Evolutionary conservation across 345 rosid genomes (phyloP).

Genomic region (Eucalyptus victrix): DNA sequence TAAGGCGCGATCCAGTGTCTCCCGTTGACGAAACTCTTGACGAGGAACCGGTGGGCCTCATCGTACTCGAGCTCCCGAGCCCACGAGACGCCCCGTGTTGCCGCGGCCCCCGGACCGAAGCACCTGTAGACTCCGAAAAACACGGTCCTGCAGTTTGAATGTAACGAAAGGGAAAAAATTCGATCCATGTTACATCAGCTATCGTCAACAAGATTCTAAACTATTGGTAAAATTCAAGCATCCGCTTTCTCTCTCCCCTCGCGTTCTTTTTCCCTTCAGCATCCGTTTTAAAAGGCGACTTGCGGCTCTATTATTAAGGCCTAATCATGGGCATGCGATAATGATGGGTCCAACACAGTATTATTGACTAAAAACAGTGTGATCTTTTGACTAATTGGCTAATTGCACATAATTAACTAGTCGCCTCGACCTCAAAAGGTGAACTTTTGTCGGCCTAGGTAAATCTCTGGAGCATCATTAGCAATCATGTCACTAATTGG

Average conservation of each 20-base stretch:
- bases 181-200: neutral
- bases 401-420: neutral
- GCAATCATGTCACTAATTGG: neutral
- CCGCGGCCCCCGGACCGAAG: constrained; percentile 79
- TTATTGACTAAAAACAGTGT: neutral
- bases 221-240: neutral
- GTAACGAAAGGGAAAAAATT: neutral
- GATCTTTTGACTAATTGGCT: neutral
- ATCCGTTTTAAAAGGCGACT: neutral
- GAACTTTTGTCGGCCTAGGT: neutral
- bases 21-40: constrained; percentile 88
- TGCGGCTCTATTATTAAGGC: neutral
- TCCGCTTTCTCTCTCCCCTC: neutral
- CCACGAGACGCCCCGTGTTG: constrained; percentile 75
- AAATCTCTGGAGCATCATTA: neutral
- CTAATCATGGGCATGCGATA: neutral
- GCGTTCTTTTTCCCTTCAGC: neutral
- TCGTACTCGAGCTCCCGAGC: constrained; percentile 76
- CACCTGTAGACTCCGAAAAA: constrained; percentile 91
- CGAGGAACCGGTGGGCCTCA: constrained; percentile 70
- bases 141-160: constrained; percentile 40
- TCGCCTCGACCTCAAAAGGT: neutral
- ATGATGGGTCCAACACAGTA: neutral
- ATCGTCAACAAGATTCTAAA: neutral
- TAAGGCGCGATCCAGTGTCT: constrained; percentile 81